Percentiles rank a stretch among this genome's conserved stretches.
Evolutionary conservation across 108 stramenopile species (phyloP).

Genomic region (Skeletonema menzelii): DNA sequence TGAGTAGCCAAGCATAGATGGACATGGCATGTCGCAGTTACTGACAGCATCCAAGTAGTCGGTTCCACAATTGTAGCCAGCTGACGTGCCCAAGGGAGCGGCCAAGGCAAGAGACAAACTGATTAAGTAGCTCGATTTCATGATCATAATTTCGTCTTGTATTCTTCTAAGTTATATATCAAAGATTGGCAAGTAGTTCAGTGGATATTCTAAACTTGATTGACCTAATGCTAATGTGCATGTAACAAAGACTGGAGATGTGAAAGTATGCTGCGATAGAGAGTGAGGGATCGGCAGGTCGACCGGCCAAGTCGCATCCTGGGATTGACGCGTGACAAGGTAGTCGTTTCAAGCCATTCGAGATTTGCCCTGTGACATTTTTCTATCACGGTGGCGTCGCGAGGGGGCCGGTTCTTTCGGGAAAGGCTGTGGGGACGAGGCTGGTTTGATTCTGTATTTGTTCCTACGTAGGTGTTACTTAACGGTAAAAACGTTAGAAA

Average conservation of each 20-base stretch:
- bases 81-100: background rate
- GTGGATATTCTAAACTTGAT: background rate
- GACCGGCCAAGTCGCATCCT: too few species aligned
- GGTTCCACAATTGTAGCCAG: conserved; percentile 19
- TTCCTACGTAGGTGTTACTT: background rate
- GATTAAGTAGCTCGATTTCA: background rate
- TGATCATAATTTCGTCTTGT: background rate
- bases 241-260: background rate
- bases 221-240: background rate
- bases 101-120: background rate
- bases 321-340: too few species aligned
- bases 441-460: background rate
- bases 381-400: background rate
- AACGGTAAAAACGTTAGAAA: background rate
- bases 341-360: background rate
- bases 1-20: conserved; percentile 12
- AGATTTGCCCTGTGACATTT: background rate
- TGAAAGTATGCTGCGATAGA: background rate
- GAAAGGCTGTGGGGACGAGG: background rate
- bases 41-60: conserved; percentile 16
- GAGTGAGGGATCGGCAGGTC: background rate
- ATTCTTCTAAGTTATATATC: background rate
- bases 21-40: conserved; percentile 16
- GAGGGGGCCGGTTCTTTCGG: background rate
- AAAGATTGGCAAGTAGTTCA: background rate